phyloP scores from a whole-genome alignment of 345 rosid species.

The Microcos paniculata region DNA sequence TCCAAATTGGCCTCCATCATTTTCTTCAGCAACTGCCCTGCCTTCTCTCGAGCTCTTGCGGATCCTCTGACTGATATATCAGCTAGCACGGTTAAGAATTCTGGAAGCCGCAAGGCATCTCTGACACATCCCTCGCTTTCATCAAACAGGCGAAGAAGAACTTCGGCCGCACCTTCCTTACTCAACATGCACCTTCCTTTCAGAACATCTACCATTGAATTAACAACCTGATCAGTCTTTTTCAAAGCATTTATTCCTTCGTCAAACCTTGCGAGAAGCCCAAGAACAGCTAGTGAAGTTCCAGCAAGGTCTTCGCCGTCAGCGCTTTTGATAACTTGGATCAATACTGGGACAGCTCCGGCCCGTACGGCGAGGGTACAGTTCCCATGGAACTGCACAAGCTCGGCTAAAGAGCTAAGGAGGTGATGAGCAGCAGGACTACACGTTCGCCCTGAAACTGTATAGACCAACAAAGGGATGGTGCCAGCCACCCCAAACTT shows the following conservation, averaged over 20 bases:
- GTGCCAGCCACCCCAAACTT: constrained; percentile 63
- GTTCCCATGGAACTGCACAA: constrained; percentile 65
- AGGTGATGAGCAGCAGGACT: constrained; percentile 40
- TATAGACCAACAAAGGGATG: constrained; percentile 35
- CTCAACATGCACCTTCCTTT: constrained; percentile 53
- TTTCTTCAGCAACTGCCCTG: constrained; percentile 42
- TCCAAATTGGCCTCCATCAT: constrained; percentile 35
- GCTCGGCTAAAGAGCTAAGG: constrained; percentile 53
- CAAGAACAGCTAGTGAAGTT: constrained; percentile 41
- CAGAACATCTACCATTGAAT: constrained; percentile 42
- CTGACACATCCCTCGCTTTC: constrained; percentile 49
- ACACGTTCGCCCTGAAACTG: constrained; percentile 24
- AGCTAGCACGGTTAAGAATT: constrained; percentile 37
- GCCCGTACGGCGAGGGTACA: constrained; percentile 55
- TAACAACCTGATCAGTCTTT: constrained; percentile 37
- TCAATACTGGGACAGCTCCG: constrained; percentile 37
- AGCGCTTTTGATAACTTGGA: constrained; percentile 25
- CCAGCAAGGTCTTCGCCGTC: constrained; percentile 38
- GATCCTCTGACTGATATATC: constrained; percentile 63
- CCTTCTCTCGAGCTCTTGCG: constrained; percentile 47
- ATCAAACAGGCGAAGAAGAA: constrained; percentile 48
- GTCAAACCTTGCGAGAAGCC: constrained; percentile 45
- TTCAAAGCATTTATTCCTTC: constrained; percentile 47
- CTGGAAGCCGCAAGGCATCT: constrained; percentile 42
- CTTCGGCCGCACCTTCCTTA: constrained; percentile 65